These are phyloP conservation scores for Eleusine coracana DNA, from an alignment of 176 grass and related monocot species.

Conservation along the genomic window DNA sequence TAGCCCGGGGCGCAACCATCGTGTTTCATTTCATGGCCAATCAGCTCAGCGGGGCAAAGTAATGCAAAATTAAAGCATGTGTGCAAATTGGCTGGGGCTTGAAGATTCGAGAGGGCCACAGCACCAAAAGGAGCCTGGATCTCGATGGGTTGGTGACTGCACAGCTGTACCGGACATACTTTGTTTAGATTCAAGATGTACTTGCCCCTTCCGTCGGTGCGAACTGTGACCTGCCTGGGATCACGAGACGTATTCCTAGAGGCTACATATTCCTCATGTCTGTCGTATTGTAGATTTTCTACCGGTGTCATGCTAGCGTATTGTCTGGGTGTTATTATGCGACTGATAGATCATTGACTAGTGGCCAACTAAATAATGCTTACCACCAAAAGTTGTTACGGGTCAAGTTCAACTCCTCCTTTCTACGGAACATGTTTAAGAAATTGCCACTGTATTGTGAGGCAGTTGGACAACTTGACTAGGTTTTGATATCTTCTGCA, in stretches of 20 bases:
- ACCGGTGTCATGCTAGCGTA: background rate
- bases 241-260: constrained; percentile 5
- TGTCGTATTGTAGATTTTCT: background rate
- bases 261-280: background rate
- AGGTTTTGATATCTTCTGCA: background rate
- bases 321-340: background rate
- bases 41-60: too few relatives aligned
- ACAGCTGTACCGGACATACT: background rate
- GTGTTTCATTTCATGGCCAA: background rate
- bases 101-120: background rate
- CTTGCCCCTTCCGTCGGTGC: background rate
- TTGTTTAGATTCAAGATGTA: background rate
- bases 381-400: background rate
- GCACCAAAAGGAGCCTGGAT: background rate
- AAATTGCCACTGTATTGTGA: background rate
- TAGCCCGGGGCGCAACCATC: constrained; percentile 18
- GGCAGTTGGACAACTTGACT: background rate
- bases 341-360: background rate
- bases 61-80: background rate
- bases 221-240: constrained; percentile 11
- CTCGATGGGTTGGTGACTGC: background rate
- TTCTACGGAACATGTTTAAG: background rate
- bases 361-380: background rate
- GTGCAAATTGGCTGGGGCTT: background rate
- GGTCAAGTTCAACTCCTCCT: background rate